Conservation (phyloP, 768 basidiomycete species). For the Collybia mongolica region DNA sequence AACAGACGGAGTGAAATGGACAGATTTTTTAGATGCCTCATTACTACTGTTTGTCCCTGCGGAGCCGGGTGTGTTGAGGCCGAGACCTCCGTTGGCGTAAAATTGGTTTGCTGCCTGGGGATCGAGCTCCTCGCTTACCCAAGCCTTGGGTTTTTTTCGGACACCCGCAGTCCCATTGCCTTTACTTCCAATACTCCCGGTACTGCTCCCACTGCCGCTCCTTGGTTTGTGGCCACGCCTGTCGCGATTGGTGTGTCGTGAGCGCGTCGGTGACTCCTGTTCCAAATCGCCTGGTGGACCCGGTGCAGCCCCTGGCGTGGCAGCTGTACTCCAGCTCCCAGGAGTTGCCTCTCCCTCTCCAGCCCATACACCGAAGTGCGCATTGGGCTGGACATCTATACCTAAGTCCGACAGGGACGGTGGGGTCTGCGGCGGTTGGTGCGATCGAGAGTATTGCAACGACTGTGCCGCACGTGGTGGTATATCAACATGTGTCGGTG, state of each 20-base stretch:
- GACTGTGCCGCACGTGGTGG: background rate
- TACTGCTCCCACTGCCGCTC: slow-evolving; percentile 27
- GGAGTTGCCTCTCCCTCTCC: slow-evolving; percentile 39
- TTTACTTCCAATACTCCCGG: slow-evolving; percentile 10
- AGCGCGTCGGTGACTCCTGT: slow-evolving; percentile 10
- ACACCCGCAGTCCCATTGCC: slow-evolving; percentile 11
- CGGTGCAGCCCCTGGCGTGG: slow-evolving; percentile 60
- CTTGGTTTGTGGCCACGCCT: slow-evolving; percentile 21
- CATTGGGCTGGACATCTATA: slow-evolving; percentile 15
- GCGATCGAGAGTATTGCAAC: background rate
- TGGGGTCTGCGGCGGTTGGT: slow-evolving; percentile 11
- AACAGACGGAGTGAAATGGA: slow-evolving; percentile 50
- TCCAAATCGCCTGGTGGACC: slow-evolving; percentile 14
- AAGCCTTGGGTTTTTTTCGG: slow-evolving; percentile 23
- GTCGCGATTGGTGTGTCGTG: slow-evolving; percentile 11
- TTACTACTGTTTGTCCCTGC: slow-evolving; percentile 23
- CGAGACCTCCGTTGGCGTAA: background rate
- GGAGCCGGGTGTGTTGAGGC: background rate
- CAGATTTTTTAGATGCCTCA: slow-evolving; percentile 38
- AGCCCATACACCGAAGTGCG: slow-evolving; percentile 15
- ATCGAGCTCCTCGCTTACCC: slow-evolving; percentile 46
- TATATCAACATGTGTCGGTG: slow-evolving; percentile 18
- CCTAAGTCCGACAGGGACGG: slow-evolving; percentile 7
- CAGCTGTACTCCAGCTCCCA: slow-evolving; percentile 72
- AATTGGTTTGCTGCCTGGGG: slow-evolving; percentile 12